Base-by-base conservation (phyloP, 768 basidiomycete species). In the Leccinum aurantiacum region DNA sequence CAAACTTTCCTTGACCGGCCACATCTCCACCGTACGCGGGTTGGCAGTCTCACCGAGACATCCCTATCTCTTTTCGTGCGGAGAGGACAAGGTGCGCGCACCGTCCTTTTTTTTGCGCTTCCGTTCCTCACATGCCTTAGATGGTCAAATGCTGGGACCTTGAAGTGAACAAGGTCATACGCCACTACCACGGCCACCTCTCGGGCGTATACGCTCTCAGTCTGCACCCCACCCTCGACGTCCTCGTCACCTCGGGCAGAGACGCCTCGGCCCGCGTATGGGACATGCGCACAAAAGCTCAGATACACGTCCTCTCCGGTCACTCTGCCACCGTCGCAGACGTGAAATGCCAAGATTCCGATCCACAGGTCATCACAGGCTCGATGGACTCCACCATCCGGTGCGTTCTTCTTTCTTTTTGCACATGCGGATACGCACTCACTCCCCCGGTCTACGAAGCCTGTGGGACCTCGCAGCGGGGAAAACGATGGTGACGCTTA, bases 121-220 rank as follows among this genome's bases (percentile, higher is more conserved):
- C 7, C 14, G 6, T 19, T 52, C 59, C 60, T 56, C 25, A 53
- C 54, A 9, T 7, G 31, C 38, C 3, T 14, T 71, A 97, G 94
- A 98, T 98, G 97, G 97, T 99, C 37, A 98, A 98, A 78, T 98
- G 97, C 67, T 98, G 97, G 97, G 97, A 99, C 69, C 77, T 99
- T 53, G 97, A 99, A 74, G 90, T 91, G 27, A 99, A 99, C 81
- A 99, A 98, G 75, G 96, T 98, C 60, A 99, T 99, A 57, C 85
- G 97, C 19, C 95, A 98, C 75, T 98, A 99, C 71, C 97, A 99
- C 71, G 97, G 97, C 2, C 97, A 99, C 74, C 83, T 97, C 22
- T 98, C 95, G 0, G 97, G 97, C 48, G 95, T 99, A n/a, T 98
- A 98, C 68, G 81, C 94, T 0, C 81, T 98, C 57, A 85, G 89